Percentiles rank a stretch among this genome's conserved stretches.
Conservation (phyloP, 2,329 filamentous ascomycete species). For the Acrocalymma vagum region DNA sequence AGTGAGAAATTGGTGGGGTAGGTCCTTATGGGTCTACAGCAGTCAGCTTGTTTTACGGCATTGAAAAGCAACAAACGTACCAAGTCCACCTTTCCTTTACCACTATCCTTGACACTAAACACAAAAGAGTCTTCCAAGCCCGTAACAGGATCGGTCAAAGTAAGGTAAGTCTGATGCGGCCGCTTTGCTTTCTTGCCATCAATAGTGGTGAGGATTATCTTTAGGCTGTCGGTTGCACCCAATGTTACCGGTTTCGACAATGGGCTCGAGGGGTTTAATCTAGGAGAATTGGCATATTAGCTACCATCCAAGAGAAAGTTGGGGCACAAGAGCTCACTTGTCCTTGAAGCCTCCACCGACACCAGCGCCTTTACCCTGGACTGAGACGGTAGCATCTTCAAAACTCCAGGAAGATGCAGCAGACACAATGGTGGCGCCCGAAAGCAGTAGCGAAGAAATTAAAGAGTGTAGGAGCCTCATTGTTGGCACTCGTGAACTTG, state of each 20-base stretch:
- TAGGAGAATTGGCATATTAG: constrained; percentile 29
- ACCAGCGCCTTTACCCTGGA: constrained; percentile 68
- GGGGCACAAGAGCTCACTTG: constrained; percentile 71
- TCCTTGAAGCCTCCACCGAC: constrained; percentile 64
- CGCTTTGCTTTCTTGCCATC: constrained; percentile 81
- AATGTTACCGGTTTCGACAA: constrained; percentile 72
- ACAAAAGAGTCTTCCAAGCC: constrained; percentile 89
- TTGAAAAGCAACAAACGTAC: constrained; percentile 62
- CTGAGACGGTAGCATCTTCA: constrained; percentile 73
- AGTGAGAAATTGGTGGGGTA: constrained; percentile 82
- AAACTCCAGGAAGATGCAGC: constrained; percentile 74
- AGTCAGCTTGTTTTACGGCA: constrained; percentile 32
- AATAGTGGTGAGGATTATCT: constrained; percentile 81
- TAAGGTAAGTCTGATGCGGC: constrained; percentile 92
- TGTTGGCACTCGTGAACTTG: too few relatives aligned
- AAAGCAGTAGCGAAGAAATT: constrained; percentile 52
- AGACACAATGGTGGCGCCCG: constrained; percentile 50
- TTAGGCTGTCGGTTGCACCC: constrained; percentile 75
- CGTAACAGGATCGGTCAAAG: constrained; percentile 76
- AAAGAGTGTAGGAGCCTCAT: constrained; percentile 55
- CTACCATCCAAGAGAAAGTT: constrained; percentile 2
- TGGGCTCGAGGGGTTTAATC: constrained; percentile 60
- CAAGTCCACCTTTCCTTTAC: constrained; percentile 85
- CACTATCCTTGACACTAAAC: constrained; percentile 83
- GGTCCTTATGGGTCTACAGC: constrained; percentile 81